These are phyloP conservation scores for Helenozyma rhizophorensis DNA, from an alignment of 805 yeast genomes.

Conservation along the genomic window DNA sequence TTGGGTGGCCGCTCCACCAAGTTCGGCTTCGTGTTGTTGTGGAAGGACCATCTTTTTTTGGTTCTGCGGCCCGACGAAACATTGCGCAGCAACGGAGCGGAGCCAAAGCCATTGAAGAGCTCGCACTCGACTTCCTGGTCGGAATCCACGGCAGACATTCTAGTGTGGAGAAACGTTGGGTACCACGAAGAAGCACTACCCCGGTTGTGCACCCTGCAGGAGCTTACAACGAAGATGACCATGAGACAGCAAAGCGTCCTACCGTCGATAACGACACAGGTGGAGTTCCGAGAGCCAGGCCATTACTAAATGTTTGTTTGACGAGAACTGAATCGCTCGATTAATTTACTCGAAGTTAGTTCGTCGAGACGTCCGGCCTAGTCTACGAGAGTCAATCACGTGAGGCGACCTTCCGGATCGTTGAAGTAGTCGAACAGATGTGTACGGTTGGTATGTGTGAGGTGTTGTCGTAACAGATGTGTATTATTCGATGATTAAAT, in stretches of 20 bases:
- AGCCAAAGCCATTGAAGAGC: constrained; percentile 34
- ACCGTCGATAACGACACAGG: no score
- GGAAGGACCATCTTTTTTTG: constrained; percentile 41
- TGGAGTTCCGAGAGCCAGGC: no score
- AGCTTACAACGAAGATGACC: no score
- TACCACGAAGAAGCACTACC: neutral
- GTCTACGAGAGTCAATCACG: no score
- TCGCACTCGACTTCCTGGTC: constrained; percentile 28
- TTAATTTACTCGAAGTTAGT: no score
- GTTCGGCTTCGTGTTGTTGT: constrained; percentile 33
- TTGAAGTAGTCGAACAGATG: neutral
- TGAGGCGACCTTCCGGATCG: no score
- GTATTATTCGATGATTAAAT: constrained; percentile 20
- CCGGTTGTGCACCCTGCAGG: neutral
- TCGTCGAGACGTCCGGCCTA: no score
- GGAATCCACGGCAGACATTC: constrained; percentile 32
- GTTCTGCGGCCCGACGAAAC: constrained; percentile 31
- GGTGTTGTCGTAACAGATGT: constrained; percentile 7
- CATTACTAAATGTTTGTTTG: no score
- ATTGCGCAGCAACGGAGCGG: constrained; percentile 26
- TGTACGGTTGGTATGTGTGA: neutral
- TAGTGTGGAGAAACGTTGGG: constrained; percentile 18
- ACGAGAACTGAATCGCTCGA: no score
- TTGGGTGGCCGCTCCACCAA: constrained; percentile 31
- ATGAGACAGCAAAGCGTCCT: no score